phyloP scores from a whole-genome alignment of 306 rosid species.

The Prunus padus region DNA sequence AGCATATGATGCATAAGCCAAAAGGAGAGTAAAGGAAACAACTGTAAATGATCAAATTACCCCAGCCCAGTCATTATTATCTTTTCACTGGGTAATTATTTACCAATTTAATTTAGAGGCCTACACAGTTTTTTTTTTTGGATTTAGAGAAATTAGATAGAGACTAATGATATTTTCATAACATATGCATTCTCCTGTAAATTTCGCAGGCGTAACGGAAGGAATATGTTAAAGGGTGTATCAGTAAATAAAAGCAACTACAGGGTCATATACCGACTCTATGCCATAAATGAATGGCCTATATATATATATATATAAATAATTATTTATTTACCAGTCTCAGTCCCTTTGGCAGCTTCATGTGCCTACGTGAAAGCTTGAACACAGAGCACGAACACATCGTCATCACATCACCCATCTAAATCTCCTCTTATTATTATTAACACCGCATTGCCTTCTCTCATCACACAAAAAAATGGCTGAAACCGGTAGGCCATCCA shows the following conservation, averaged over 20 bases:
- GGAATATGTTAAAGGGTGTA: not conserved
- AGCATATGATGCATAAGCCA: too few relatives aligned
- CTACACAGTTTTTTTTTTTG: too few relatives aligned
- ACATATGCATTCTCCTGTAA: not conserved
- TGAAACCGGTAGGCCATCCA: slow-evolving; percentile 36
- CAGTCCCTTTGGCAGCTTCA: not conserved
- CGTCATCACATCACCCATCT: slow-evolving; percentile 6
- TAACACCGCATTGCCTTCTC: slow-evolving; percentile 9
- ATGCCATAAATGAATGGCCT: not conserved
- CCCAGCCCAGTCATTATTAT: too few relatives aligned
- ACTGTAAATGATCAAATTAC: too few relatives aligned
- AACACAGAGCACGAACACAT: slow-evolving; percentile 18
- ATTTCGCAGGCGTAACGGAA: too few relatives aligned
- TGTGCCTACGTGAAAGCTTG: slow-evolving; percentile 27
- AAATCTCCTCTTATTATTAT: not conserved
- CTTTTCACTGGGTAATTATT: too few relatives aligned
- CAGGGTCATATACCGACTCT: not conserved
- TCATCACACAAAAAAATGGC: slow-evolving; percentile 38
- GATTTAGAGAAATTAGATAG: too few relatives aligned
- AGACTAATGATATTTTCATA: too few relatives aligned
- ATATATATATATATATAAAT: slow-evolving; percentile 8
- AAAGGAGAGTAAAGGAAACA: too few relatives aligned
- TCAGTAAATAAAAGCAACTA: not conserved
- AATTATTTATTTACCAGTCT: not conserved
- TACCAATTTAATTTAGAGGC: too few relatives aligned